Percentiles rank a stretch among this genome's conserved stretches.
phyloP scores from a whole-genome alignment of 2,329 filamentous ascomycete genomes.

The Rhynchosporium secalis region DNA sequence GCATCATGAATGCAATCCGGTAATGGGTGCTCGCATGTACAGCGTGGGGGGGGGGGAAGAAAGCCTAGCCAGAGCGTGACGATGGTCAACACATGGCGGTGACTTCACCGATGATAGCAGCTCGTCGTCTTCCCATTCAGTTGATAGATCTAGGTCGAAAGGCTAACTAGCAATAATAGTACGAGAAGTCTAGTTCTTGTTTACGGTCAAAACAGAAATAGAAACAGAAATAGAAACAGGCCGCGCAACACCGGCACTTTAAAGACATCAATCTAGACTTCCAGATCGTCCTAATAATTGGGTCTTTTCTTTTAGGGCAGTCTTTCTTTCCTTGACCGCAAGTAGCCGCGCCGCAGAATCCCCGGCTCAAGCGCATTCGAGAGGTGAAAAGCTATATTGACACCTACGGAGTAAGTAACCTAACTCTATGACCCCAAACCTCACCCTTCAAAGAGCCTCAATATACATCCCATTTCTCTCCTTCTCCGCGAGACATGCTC shows the following conservation, averaged over 20 bases:
- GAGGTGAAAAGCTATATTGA: neutral
- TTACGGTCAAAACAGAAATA: too few relatives aligned
- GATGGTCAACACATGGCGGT: conserved; percentile 1
- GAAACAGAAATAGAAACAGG: conserved; percentile 4
- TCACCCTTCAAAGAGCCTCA: neutral
- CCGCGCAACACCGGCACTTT: conserved; percentile 8
- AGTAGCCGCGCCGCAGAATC: conserved; percentile 13
- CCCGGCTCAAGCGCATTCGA: neutral
- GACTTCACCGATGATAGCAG: conserved; percentile 12
- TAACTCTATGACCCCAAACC: neutral
- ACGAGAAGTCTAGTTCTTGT: neutral
- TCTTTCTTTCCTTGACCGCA: conserved; percentile 7
- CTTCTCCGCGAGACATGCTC: conserved; percentile 12
- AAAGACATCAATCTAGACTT: conserved; percentile 8
- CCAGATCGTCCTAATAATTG: neutral
- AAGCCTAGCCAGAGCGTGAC: neutral
- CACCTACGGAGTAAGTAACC: neutral
- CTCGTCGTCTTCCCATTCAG: neutral
- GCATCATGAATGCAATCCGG: neutral
- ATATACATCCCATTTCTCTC: neutral
- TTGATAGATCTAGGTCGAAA: neutral
- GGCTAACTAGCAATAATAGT: neutral
- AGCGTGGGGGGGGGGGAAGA: neutral
- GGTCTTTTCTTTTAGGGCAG: neutral
- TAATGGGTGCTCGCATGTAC: conserved; percentile 3